A percentile compares a stretch with the other conserved stretches of the same genome.
Conservation (phyloP, 805 yeast genomes). For the Metschnikowia cubensis region DNA sequence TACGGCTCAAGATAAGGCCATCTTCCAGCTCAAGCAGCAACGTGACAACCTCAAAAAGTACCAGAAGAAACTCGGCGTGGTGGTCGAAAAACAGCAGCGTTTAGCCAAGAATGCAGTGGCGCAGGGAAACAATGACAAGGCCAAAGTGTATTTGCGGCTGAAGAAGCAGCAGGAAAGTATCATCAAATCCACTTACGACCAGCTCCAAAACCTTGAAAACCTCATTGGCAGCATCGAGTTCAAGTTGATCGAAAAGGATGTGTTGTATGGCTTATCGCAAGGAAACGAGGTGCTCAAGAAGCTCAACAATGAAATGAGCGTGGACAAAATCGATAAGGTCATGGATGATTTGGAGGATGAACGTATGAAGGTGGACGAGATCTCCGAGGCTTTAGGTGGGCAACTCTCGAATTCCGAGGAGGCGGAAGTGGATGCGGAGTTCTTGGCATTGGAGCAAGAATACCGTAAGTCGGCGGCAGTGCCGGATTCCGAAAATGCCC, state of each 20-base stretch:
- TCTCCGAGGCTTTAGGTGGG: constrained; percentile 49
- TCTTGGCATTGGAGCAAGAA: constrained; percentile 48
- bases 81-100: constrained; percentile 58
- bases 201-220: constrained; percentile 73
- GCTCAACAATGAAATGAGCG: constrained; percentile 72
- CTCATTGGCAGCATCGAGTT: constrained; percentile 81
- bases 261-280: constrained; percentile 70
- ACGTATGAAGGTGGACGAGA: constrained; percentile 70
- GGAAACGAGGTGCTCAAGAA: constrained; percentile 76
- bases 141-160: constrained; percentile 66
- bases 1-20: constrained; percentile 81
- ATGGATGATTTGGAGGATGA: constrained; percentile 86
- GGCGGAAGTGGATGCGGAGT: constrained; percentile 63
- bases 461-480: constrained; percentile 11
- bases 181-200: constrained; percentile 68
- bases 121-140: constrained; percentile 53
- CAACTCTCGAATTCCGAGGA: constrained; percentile 46
- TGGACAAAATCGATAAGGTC: constrained; percentile 74
- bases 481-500: no score
- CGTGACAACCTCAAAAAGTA: constrained; percentile 80
- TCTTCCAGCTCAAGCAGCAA: constrained; percentile 81
- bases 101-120: constrained; percentile 55
- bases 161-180: constrained; percentile 78
- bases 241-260: constrained; percentile 83
- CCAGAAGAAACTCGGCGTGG: constrained; percentile 51